Evolutionary conservation across 331 rosid species (phyloP).

Genomic region (Phaseolus coccineus): DNA sequence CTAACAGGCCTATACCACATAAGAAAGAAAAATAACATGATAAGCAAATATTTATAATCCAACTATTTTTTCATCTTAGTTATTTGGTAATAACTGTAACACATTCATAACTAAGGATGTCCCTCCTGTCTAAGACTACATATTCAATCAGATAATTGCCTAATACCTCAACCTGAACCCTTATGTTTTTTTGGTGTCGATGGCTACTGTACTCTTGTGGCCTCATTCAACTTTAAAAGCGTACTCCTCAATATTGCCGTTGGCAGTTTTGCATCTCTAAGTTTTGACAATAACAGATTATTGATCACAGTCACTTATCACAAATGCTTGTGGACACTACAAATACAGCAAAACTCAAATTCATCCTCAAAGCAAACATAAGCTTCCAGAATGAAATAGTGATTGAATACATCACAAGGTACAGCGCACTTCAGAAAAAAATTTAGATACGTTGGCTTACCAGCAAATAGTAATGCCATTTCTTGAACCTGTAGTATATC

Average conservation of each 20-base stretch:
- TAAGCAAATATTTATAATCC: neutral
- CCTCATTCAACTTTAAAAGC: conserved; percentile 2
- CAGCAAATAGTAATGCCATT: conserved; percentile 93
- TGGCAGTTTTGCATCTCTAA: neutral
- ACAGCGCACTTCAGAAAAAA: conserved; percentile 8
- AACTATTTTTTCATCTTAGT: neutral
- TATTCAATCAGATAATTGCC: neutral
- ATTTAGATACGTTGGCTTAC: conserved; percentile 51
- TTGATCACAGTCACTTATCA: neutral
- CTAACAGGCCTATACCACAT: neutral
- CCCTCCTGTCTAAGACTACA: neutral
- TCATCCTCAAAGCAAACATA: neutral
- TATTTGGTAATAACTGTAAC: neutral
- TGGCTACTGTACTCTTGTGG: conserved; percentile 10
- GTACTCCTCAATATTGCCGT: conserved; percentile 1
- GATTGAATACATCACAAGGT: conserved; percentile 17
- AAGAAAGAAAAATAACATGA: neutral
- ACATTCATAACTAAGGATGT: neutral
- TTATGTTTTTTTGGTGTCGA: too few species aligned
- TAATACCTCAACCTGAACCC: neutral
- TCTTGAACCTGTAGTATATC: conserved; percentile 89
- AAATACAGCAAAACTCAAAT: neutral
- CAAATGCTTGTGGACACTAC: neutral
- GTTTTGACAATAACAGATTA: conserved; percentile 27
- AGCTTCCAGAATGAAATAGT: conserved; percentile 2